phyloP scores from a whole-genome alignment of 768 basidiomycete species.

The Sarcodon sp. region DNA sequence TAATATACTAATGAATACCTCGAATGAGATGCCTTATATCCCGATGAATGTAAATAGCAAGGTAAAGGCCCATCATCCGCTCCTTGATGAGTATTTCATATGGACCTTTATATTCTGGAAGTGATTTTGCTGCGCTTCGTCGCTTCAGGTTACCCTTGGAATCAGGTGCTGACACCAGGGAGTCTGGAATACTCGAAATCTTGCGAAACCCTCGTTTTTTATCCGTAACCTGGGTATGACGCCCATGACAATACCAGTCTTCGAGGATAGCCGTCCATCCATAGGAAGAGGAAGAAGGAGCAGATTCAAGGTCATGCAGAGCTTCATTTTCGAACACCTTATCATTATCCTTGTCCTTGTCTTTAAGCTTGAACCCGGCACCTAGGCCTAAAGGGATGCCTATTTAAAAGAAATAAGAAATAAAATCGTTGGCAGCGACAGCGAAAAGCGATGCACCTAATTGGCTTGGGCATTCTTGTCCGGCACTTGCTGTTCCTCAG shows the following conservation, averaged over 20 bases:
- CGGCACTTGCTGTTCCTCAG: conserved; percentile 26
- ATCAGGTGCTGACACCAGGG: not conserved
- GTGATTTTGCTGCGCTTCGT: conserved; percentile 27
- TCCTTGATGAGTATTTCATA: conserved; percentile 84
- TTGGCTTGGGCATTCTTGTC: conserved; percentile 75
- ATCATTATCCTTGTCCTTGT: conserved; percentile 31
- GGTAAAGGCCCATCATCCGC: conserved; percentile 81
- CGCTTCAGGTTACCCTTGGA: conserved; percentile 3
- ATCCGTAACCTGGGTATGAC: conserved; percentile 8
- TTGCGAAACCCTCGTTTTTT: conserved; percentile 5
- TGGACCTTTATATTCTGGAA: conserved; percentile 46
- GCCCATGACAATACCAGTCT: conserved; percentile 48
- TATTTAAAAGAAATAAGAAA: conserved; percentile 11
- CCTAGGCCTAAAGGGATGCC: conserved; percentile 72
- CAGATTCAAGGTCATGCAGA: conserved; percentile 8
- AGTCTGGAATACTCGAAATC: conserved; percentile 13
- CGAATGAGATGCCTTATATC: conserved; percentile 52
- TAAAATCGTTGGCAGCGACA: not conserved
- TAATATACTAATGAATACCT: conserved; percentile 24
- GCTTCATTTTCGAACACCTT: conserved; percentile 21
- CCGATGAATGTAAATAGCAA: conserved; percentile 63
- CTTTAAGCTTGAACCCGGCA: conserved; percentile 62
- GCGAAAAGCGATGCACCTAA: conserved; percentile 31
- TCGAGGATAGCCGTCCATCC: conserved; percentile 74
- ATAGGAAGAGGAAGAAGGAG: conserved; percentile 16